Evolutionary conservation across 78 protist species (phyloP), one percentile per base, ranked within the genome.

Genomic region (Emiliania huxleyi): DNA sequence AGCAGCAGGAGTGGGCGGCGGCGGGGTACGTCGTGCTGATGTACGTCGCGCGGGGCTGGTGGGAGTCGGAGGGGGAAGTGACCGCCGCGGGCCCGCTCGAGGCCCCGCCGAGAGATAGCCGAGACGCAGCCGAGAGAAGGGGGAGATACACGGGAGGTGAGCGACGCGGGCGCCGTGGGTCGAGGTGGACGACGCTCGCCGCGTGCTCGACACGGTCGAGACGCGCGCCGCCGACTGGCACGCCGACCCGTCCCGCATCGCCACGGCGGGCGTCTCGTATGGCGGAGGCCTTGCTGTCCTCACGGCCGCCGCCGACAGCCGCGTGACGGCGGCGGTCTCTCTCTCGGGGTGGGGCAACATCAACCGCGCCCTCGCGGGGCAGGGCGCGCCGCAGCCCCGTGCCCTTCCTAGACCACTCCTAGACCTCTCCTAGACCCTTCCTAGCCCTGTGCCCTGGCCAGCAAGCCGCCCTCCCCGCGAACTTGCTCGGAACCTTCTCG

Each of bases 41-140:
- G 75, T 69, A 69, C n/a, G 75, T 26, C 33, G 75, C 75, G 75
- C 75, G 75, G 11, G 75, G 75, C n/a, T 69, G 75, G 75, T 69
- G 62, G 62, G 62, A 52, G 62, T 52, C 62, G 62, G 62, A 15
- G 29, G 62, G 62, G 29, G 15, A 8, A 8, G 15, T 52, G 8
- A 19, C 62, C 29, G 62, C 62, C 15, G 62, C 62, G 62, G 62
- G 62, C 62, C 29, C 62, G 29, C n/a, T n/a, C n/a, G n/a, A n/a
- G n/a, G n/a, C n/a, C n/a, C n/a, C n/a, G n/a, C n/a, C n/a, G n/a
- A n/a, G n/a, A n/a, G n/a, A n/a, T n/a, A n/a, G n/a, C n/a, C n/a
- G n/a, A n/a, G n/a, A n/a, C n/a, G n/a, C n/a, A n/a, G n/a, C n/a
- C n/a, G n/a, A n/a, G n/a, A n/a, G n/a, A n/a, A n/a, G n/a, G n/a